phyloP scores from a whole-genome alignment of 176 grass and related monocot genomes.

The Alloteropsis semialata region DNA sequence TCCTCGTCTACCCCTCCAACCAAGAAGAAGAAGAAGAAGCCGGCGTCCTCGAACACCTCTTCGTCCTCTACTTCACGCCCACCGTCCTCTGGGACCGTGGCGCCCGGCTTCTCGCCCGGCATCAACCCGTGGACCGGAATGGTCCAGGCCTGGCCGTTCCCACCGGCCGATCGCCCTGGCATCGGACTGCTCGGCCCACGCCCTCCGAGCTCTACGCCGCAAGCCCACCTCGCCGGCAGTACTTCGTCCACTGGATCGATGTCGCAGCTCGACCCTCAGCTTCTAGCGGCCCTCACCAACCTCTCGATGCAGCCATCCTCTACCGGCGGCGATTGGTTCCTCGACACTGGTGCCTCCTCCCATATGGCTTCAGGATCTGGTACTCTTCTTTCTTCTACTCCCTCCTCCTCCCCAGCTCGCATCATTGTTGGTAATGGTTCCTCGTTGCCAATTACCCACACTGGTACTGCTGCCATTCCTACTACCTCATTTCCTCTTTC shows the following conservation, averaged over 20 bases:
- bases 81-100: too few relatives aligned
- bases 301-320: background rate
- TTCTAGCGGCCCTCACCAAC: background rate
- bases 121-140: background rate
- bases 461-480: background rate
- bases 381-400: background rate
- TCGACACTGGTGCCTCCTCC: background rate
- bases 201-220: too few relatives aligned
- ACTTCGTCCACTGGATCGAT: too few relatives aligned
- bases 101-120: background rate
- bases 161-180: too few relatives aligned
- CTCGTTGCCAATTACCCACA: background rate
- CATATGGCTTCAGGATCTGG: background rate
- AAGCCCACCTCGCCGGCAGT: background rate
- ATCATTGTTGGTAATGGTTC: background rate
- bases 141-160: background rate
- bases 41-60: too few relatives aligned
- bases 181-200: background rate
- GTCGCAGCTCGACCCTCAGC: background rate
- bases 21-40: too few relatives aligned
- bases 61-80: too few relatives aligned
- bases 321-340: background rate
- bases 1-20: too few relatives aligned
- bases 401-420: background rate
- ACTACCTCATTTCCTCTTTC: background rate